phyloP scores from a whole-genome alignment of 2,329 filamentous ascomycete species.

The Falciphora oryzae region DNA sequence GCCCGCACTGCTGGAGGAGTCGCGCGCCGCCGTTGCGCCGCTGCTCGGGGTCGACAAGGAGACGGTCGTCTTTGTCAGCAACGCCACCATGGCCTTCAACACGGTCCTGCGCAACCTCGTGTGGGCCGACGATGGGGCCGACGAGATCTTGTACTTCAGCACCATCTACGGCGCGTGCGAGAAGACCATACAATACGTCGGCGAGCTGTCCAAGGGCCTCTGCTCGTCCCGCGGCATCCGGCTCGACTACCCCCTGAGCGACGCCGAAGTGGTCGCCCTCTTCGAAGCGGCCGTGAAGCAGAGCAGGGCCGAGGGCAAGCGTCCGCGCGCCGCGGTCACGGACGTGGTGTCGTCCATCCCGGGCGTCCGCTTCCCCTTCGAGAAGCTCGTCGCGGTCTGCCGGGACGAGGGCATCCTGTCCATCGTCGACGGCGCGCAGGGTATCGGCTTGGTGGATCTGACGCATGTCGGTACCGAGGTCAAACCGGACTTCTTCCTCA shows the following conservation, averaged over 20 bases:
- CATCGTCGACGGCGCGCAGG: constrained; percentile 79
- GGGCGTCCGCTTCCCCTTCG: constrained; percentile 74
- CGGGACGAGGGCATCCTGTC: constrained; percentile 62
- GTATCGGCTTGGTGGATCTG: constrained; percentile 70
- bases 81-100: constrained; percentile 75
- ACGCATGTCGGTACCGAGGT: constrained; percentile 50
- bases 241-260: constrained; percentile 63
- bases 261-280: constrained; percentile 55
- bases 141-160: constrained; percentile 73
- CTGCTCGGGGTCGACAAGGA: constrained; percentile 57
- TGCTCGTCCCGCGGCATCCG: constrained; percentile 48
- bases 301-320: constrained; percentile 50
- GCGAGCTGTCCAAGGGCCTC: constrained; percentile 53
- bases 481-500: constrained; percentile 80
- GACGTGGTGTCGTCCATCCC: constrained; percentile 77
- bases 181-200: constrained; percentile 63
- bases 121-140: constrained; percentile 63
- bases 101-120: constrained; percentile 70
- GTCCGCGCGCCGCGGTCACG: constrained; percentile 64
- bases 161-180: constrained; percentile 76
- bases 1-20: constrained; percentile 55
- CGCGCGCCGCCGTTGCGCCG: constrained; percentile 57
- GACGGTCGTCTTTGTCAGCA: constrained; percentile 70
- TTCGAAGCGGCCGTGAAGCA: constrained; percentile 55
- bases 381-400: constrained; percentile 59